Evolutionary conservation across 306 rosid genomes (phyloP).

Genomic region (Canavalia gladiata): DNA sequence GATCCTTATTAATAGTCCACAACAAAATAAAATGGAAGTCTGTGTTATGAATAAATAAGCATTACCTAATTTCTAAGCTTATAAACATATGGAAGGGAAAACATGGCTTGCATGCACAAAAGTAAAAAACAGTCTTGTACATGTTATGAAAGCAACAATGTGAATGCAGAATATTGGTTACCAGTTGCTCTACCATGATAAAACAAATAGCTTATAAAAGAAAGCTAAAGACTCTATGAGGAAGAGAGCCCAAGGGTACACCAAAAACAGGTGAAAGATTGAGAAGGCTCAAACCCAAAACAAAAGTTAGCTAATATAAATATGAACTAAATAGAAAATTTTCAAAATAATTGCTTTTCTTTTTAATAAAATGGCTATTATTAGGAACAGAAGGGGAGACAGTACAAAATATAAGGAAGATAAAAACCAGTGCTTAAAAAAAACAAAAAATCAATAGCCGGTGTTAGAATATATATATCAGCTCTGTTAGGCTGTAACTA

Average conservation of each 20-base stretch:
- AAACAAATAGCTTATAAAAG: neutral
- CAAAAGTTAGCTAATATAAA: neutral
- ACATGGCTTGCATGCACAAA: conserved; percentile 1
- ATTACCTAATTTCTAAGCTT: neutral
- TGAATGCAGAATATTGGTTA: conserved; percentile 21
- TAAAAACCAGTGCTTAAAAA: neutral
- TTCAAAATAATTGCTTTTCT: neutral
- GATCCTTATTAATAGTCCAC: conserved; percentile 32
- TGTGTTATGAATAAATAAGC: neutral
- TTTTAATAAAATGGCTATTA: neutral
- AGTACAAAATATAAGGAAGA: conserved; percentile 19
- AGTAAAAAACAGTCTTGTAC: conserved; percentile 13
- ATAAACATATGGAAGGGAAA: conserved; percentile 9
- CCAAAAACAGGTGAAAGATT: conserved; percentile 36
- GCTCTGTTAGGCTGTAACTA: no score
- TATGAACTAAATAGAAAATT: neutral
- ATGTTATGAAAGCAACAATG: neutral
- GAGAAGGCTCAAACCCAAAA: conserved; percentile 12
- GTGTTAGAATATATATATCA: neutral
- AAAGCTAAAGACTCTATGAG: conserved; percentile 27
- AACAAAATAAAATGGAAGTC: conserved; percentile 17
- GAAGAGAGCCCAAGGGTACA: conserved; percentile 19
- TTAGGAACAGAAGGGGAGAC: conserved; percentile 5
- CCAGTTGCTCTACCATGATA: conserved; percentile 22
- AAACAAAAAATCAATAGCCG: conserved; percentile 9